Evolutionary conservation across 305 asterid genomes (phyloP).

Genomic region (Fraxinus latifolia): DNA sequence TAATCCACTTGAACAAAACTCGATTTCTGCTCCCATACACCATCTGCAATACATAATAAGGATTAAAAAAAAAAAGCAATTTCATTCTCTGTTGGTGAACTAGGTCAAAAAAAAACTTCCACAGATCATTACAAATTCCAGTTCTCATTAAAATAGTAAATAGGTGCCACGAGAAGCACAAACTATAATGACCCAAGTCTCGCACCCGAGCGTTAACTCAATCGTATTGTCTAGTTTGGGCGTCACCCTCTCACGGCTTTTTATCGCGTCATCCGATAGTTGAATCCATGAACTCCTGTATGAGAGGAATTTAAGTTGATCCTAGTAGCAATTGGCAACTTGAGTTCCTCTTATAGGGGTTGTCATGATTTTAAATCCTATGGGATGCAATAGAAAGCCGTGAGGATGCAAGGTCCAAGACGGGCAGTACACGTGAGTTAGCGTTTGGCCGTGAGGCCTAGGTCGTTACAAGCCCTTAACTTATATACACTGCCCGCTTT

Average conservation of each 20-base stretch:
- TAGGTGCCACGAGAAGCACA: neutral
- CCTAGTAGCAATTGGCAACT: neutral
- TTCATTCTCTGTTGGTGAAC: neutral
- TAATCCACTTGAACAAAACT: neutral
- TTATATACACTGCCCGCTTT: neutral
- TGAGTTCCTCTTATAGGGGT: neutral
- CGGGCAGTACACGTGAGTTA: neutral
- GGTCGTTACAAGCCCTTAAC: neutral
- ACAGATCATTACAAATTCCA: neutral
- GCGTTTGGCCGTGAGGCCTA: neutral
- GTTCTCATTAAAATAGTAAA: neutral
- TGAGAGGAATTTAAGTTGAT: neutral
- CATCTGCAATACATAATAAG: neutral
- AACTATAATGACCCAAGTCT: neutral
- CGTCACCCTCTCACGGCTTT: neutral
- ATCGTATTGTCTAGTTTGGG: neutral
- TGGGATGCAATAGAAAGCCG: neutral
- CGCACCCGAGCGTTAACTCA: neutral
- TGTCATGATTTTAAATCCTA: neutral
- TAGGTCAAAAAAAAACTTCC: neutral
- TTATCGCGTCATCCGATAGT: neutral
- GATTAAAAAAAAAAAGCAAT: neutral
- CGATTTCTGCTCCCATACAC: neutral
- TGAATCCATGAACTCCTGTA: neutral
- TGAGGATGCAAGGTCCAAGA: neutral